A percentile compares a stretch with the other conserved stretches of the same genome.
phyloP scores from a whole-genome alignment of 2,329 filamentous ascomycete species.

The Elsinoe fawcettii region DNA sequence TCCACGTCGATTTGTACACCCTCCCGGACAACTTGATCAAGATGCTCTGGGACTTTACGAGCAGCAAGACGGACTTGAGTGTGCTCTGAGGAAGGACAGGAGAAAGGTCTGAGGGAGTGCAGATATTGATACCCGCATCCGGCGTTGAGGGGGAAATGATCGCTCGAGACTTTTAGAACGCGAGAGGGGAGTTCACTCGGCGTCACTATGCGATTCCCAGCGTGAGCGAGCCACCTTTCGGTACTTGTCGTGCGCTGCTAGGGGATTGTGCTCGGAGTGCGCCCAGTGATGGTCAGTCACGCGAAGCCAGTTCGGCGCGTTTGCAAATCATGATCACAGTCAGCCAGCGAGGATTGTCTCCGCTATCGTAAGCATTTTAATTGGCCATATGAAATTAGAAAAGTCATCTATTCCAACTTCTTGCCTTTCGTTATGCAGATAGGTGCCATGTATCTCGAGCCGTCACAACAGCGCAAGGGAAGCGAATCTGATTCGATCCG shows the following conservation, averaged over 20 bases:
- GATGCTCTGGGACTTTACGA: slow-evolving; percentile 86
- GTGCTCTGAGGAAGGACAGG: slow-evolving; percentile 13
- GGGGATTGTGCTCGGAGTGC: no score
- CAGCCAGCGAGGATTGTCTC: neutral
- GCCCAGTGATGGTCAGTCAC: no score
- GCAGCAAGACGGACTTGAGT: slow-evolving; percentile 30
- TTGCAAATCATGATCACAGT: no score
- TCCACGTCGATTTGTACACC: slow-evolving; percentile 97
- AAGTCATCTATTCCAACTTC: neutral
- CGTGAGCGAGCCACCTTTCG: no score
- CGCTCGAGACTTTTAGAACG: neutral
- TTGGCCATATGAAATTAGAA: neutral
- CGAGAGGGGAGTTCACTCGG: neutral
- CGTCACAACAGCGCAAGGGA: no score
- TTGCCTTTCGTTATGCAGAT: neutral
- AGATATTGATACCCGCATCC: slow-evolving; percentile 2
- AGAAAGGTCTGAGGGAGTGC: neutral
- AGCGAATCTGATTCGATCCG: no score
- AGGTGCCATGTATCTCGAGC: no score
- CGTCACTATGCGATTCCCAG: neutral
- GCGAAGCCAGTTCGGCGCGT: no score
- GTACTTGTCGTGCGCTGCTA: no score
- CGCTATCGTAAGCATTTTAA: neutral
- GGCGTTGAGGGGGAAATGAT: neutral
- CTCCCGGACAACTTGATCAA: slow-evolving; percentile 82